Conservation (phyloP, 1,284 basidiomycete genomes). For the Afroboletus lepidellus region DNA sequence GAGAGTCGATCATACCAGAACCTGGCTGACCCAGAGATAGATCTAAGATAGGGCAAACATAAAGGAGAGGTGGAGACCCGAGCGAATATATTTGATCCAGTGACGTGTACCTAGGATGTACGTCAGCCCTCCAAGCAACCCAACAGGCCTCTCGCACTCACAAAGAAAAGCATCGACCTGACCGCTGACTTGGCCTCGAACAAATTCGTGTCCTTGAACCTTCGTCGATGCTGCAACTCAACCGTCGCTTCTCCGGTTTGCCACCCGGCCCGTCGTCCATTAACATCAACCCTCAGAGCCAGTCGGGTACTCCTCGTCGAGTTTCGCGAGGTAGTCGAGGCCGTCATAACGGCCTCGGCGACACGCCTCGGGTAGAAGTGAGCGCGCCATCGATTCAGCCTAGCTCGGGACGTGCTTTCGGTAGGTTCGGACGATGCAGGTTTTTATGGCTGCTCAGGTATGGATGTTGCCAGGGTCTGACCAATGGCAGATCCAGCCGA, state of each 20-base stretch:
- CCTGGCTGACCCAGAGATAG: too few species aligned
- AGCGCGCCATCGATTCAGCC: background rate
- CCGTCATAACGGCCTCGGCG: slow-evolving; percentile 72
- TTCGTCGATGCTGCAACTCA: slow-evolving; percentile 59
- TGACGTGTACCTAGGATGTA: too few species aligned
- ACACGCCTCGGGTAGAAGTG: slow-evolving; percentile 31
- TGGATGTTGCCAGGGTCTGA: too few species aligned
- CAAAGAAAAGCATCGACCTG: background rate
- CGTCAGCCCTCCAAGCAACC: background rate
- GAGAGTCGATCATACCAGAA: too few species aligned
- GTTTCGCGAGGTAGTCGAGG: slow-evolving; percentile 77
- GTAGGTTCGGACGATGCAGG: slow-evolving; percentile 16
- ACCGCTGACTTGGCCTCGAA: slow-evolving; percentile 54
- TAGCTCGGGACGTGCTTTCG: slow-evolving; percentile 18
- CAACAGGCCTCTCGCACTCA: too few species aligned
- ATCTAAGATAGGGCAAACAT: too few species aligned
- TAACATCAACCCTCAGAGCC: slow-evolving; percentile 79
- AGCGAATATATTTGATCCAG: too few species aligned
- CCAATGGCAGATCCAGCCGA: too few species aligned
- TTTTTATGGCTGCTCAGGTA: slow-evolving; percentile 12
- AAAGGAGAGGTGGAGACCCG: too few species aligned
- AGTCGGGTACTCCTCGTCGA: slow-evolving; percentile 88
- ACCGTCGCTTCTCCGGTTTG: slow-evolving; percentile 57
- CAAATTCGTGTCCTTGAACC: slow-evolving; percentile 73
- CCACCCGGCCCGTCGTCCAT: slow-evolving; percentile 72